A percentile compares a stretch with the other conserved stretches of the same genome.
Conservation (phyloP, 176 grass and related monocot genomes). For the barley (Hordeum vulgare) region DNA sequence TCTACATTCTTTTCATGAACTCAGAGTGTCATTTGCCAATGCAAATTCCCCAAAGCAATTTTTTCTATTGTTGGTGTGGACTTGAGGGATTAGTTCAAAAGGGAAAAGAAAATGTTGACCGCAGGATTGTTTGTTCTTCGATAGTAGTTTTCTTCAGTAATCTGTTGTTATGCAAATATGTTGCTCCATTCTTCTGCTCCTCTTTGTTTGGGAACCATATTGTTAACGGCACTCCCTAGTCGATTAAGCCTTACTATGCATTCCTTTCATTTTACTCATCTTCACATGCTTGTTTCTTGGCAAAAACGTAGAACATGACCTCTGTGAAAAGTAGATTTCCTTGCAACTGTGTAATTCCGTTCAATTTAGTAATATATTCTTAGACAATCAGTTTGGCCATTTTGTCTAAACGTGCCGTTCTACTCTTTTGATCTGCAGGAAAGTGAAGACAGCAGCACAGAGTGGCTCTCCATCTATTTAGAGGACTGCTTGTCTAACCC, state of each 20-base stretch:
- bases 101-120: not conserved
- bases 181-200: not conserved
- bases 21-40: not conserved
- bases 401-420: constrained; percentile 18
- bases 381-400: not conserved
- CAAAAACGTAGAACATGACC: not conserved
- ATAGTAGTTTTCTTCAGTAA: not conserved
- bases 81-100: not conserved
- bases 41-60: not conserved
- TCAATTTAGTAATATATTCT: not conserved
- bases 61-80: not conserved
- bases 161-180: not conserved
- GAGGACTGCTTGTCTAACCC: constrained; percentile 71
- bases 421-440: constrained; percentile 51
- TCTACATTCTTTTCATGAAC: not conserved
- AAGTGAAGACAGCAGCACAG: constrained; percentile 45
- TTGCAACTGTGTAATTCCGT: not conserved
- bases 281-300: not conserved
- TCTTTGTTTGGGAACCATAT: not conserved
- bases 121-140: not conserved
- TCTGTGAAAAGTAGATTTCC: not conserved
- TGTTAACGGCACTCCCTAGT: not conserved
- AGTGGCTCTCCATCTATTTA: constrained; percentile 82
- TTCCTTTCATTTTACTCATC: not conserved
- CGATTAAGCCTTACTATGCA: not conserved